Conservation (phyloP, 2,329 filamentous ascomycete species). For the Colletotrichum noveboracense region DNA sequence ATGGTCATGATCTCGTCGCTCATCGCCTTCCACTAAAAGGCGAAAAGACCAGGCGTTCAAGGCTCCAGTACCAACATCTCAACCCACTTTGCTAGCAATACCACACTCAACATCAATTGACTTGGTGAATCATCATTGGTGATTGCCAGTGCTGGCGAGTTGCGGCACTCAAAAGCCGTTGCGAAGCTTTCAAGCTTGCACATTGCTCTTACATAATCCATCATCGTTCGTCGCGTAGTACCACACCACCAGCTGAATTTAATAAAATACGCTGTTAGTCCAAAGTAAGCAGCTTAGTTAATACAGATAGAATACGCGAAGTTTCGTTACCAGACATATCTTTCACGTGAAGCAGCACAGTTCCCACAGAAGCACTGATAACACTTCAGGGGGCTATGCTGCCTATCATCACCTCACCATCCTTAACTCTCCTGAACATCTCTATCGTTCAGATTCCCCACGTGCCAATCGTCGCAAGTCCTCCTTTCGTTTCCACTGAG, state of each 20-base stretch:
- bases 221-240: not conserved
- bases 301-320: not conserved
- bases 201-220: fast-evolving
- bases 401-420: not conserved
- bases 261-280: not conserved
- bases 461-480: not conserved
- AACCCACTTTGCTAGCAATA: not conserved
- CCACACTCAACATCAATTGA: not conserved
- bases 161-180: not conserved
- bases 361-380: not conserved
- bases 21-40: no score
- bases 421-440: not conserved
- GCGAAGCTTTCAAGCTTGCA: not conserved
- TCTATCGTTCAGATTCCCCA: not conserved
- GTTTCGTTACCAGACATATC: not conserved
- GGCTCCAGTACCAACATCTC: no score
- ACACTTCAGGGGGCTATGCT: not conserved
- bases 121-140: not conserved
- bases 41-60: no score
- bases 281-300: not conserved
- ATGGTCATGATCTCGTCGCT: no score
- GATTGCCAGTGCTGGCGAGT: not conserved
- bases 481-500: not conserved
- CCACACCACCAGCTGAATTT: not conserved
- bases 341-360: not conserved